Conservation (phyloP, 768 basidiomycete species). For the Boletus sp. region DNA sequence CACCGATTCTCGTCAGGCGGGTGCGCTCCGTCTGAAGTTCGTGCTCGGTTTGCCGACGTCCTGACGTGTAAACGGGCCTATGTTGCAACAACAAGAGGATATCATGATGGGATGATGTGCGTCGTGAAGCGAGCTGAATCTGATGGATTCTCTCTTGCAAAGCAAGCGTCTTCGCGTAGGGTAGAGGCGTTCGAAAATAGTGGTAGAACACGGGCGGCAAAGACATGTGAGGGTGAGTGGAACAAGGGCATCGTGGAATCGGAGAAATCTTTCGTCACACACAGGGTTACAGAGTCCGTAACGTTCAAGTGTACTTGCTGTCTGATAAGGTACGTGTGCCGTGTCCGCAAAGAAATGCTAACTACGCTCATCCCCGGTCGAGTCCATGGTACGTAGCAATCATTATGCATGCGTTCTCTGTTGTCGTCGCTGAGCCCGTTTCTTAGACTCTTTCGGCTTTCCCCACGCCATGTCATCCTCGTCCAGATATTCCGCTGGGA, state of each 20-base stretch:
- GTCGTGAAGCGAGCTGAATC: conserved; percentile 56
- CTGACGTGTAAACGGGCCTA: conserved; percentile 90
- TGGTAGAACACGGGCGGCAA: conserved; percentile 73
- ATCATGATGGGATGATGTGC: conserved; percentile 49
- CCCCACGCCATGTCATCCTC: conserved; percentile 30
- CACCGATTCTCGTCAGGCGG: conserved; percentile 73
- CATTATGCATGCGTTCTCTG: not conserved
- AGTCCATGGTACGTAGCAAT: not conserved
- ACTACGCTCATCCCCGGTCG: not conserved
- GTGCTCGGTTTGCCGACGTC: conserved; percentile 75
- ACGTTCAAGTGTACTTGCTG: not conserved
- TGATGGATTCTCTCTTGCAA: conserved; percentile 72
- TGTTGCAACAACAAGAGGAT: conserved; percentile 83
- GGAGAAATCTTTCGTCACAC: not conserved
- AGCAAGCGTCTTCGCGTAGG: conserved; percentile 63
- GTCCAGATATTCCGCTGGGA: conserved; percentile 25
- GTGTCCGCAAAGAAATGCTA: not conserved
- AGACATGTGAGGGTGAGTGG: conserved; percentile 15
- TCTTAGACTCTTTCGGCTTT: conserved; percentile 8
- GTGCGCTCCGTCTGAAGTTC: conserved; percentile 55
- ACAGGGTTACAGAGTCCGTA: not conserved
- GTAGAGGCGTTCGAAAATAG: conserved; percentile 71
- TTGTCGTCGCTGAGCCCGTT: not conserved
- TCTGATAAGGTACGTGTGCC: not conserved
- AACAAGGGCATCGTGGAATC: not conserved